Conservation (phyloP, 176 grass and related monocot genomes). For the Musa itinerans region DNA sequence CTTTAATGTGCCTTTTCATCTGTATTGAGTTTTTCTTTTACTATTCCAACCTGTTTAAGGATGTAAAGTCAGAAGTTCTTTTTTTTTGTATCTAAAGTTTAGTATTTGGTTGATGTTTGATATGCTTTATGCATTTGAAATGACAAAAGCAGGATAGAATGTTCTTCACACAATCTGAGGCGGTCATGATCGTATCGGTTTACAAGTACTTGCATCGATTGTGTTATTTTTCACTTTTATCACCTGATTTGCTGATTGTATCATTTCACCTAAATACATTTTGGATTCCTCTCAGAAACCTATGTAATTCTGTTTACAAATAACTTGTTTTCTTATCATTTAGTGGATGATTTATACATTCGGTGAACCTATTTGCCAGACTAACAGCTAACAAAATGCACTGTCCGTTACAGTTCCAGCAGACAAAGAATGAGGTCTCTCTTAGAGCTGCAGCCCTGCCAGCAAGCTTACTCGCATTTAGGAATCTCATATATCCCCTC, state of each 20-base stretch:
- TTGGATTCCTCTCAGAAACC: not conserved
- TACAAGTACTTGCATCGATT: not conserved
- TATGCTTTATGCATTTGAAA: not conserved
- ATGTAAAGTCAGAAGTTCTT: not conserved
- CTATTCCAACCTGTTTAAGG: not conserved
- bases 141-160: not conserved
- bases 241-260: not conserved
- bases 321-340: not conserved
- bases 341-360: not conserved
- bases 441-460: not conserved
- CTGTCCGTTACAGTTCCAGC: not conserved
- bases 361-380: not conserved
- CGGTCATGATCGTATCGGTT: not conserved
- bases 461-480: conserved; percentile 17
- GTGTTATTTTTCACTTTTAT: not conserved
- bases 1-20: not conserved
- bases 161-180: not conserved
- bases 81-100: not conserved
- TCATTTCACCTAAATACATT: too few species aligned
- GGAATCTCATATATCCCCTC: conserved; percentile 20
- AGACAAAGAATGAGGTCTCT: not conserved
- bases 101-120: not conserved
- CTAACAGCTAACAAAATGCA: not conserved
- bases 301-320: not conserved
- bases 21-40: not conserved